Percentiles rank a stretch among this genome's conserved stretches.
Conservation (phyloP, 495 filamentous ascomycete species). For the Aspergillus sclerotioniger region DNA sequence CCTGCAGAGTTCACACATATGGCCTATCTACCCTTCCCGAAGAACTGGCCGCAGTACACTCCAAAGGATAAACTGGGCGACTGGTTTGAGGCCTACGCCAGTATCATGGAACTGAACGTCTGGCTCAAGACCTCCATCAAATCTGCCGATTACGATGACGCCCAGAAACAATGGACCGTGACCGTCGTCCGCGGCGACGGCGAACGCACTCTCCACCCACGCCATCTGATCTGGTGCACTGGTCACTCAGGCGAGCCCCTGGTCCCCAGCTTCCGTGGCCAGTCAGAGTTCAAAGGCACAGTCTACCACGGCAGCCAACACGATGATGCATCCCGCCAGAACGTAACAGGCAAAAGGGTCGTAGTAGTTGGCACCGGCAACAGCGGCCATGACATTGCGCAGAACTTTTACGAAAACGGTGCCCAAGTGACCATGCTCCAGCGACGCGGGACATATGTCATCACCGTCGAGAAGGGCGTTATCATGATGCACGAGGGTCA, state of each 20-base stretch:
- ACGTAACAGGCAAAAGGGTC: conserved; percentile 60
- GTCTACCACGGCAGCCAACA: conserved; percentile 47
- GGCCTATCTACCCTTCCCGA: conserved; percentile 70
- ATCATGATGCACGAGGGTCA: conserved; percentile 55
- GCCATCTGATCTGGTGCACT: conserved; percentile 49
- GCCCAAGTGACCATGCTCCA: conserved; percentile 75
- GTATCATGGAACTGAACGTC: conserved; percentile 69
- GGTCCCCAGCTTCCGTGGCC: conserved; percentile 46
- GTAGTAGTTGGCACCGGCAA: conserved; percentile 83
- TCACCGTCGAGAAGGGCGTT: conserved; percentile 59
- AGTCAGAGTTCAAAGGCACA: conserved; percentile 46
- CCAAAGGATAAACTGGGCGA: conserved; percentile 80
- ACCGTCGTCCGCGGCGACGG: conserved; percentile 49
- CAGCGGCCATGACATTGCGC: conserved; percentile 80
- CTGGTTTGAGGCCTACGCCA: conserved; percentile 74
- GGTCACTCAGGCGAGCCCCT: conserved; percentile 50
- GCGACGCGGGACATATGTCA: conserved; percentile 69
- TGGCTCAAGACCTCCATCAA: conserved; percentile 60
- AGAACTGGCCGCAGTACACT: conserved; percentile 65
- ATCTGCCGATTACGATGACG: conserved; percentile 52
- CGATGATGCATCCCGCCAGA: conserved; percentile 32
- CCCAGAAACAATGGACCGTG: conserved; percentile 57
- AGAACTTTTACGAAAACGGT: conserved; percentile 78
- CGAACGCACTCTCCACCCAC: conserved; percentile 41
- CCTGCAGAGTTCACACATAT: conserved; percentile 74